phyloP scores from a whole-genome alignment of 352 stramenopile genomes.

The Phytophthora capsici region DNA sequence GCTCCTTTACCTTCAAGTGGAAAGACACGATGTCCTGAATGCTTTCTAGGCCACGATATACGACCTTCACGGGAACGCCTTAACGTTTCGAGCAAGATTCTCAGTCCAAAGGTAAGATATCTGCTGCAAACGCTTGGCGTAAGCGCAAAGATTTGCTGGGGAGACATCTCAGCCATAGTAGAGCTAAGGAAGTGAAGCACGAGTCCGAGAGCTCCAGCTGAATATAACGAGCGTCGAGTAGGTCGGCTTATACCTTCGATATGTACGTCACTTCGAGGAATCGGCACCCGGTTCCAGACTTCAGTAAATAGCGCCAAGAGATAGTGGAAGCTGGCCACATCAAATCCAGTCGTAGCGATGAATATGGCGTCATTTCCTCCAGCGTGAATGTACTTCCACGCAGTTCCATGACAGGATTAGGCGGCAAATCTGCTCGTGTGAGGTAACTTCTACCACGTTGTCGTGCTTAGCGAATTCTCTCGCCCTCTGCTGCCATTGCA shows the following conservation, averaged over 20 bases:
- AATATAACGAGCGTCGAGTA: conserved; percentile 5
- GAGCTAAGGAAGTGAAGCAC: conserved; percentile 29
- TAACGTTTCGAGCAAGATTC: conserved; percentile 12
- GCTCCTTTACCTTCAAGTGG: neutral
- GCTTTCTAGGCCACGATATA: conserved; percentile 25
- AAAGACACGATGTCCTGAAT: neutral
- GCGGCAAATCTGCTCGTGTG: conserved; percentile 8
- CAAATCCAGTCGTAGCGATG: conserved; percentile 24
- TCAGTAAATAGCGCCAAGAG: conserved; percentile 6
- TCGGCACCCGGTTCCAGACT: conserved; percentile 5
- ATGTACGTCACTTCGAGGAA: conserved; percentile 9
- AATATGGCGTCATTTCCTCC: conserved; percentile 23
- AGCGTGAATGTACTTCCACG: conserved; percentile 20
- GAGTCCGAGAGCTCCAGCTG: conserved; percentile 7
- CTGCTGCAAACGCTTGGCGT: conserved; percentile 23
- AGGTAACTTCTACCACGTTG: neutral
- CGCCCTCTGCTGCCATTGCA: conserved; percentile 1
- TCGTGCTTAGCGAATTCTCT: neutral
- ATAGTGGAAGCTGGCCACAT: conserved; percentile 18
- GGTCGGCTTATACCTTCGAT: neutral
- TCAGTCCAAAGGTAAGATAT: conserved; percentile 21
- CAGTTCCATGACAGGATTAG: conserved; percentile 3
- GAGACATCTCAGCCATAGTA: conserved; percentile 15
- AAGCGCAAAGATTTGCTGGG: conserved; percentile 25
- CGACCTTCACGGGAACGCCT: neutral